Evolutionary conservation across 345 rosid genomes (phyloP), one percentile per base, ranked within the genome.

Genomic region (Limnanthes douglasii): DNA sequence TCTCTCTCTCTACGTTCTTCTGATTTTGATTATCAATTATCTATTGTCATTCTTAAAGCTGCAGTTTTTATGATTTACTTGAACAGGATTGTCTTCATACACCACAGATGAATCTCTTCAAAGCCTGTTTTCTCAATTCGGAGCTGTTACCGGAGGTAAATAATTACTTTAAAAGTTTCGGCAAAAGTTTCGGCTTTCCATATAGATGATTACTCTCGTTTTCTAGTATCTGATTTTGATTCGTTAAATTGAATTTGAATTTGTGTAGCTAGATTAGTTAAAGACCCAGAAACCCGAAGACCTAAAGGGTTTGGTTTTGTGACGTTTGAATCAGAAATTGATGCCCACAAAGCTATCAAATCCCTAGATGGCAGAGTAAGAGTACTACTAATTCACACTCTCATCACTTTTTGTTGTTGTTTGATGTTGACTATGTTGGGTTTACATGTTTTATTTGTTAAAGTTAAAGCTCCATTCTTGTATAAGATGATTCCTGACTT

Each of bases 271-370:
- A 61, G 68, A 40, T 37, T 78, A 28, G 37, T 73, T 14, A 45
- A 6, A 21, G 76, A 78, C 39, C 53, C 66, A 3, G 48, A 21
- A 43, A 75, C 75, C 15, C 55, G 45, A 34, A 72, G 75, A 45
- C 75, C 73, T 25, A 72, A 70, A 64, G 92, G 95, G 22, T 83
- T 67, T 12, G 83, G 80, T 11, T 78, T 75, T 25, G 53, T 83
- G 15, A 60, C 69, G 2, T 83, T 59, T 45, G 53, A 70, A 32
- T 72, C 63, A 0, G 59, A 66, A 39, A 25, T 18, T 13, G 78
- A 75, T 6, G 86, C 92, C 1, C 70, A 57, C 13, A 65, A 62
- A 39, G 86, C 92, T 1, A 22, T 72, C 59, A 68, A 70, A 53
- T 59, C 68, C 50, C 44, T 78, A 64, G 46, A 78, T 51, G 82